phyloP scores from a whole-genome alignment of 768 basidiomycete genomes.

The Pseudohyphozyma bogoriensis region DNA sequence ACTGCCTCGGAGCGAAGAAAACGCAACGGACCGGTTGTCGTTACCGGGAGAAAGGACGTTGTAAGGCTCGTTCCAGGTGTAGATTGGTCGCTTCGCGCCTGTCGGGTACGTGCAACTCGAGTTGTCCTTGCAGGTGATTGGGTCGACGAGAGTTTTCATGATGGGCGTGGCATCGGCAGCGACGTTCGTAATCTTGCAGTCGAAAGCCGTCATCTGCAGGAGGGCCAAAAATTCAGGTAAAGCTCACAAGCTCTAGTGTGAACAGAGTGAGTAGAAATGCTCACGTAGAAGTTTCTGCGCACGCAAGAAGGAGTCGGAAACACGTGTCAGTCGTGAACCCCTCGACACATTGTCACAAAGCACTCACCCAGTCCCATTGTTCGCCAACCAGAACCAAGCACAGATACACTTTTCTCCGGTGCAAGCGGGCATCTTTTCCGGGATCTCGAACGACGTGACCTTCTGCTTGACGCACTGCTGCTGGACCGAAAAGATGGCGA shows the following conservation, averaged over 20 bases:
- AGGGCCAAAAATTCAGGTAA: background rate
- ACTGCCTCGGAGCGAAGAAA: background rate
- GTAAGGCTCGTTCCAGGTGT: conserved; percentile 4
- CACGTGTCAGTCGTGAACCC: background rate
- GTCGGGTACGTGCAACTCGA: background rate
- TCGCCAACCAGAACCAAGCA: conserved; percentile 24
- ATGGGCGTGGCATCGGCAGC: background rate
- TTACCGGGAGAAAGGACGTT: background rate
- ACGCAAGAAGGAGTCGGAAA: background rate
- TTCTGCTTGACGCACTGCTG: conserved; percentile 31
- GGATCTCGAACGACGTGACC: conserved; percentile 31
- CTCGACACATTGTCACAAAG: background rate
- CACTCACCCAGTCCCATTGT: conserved; percentile 16
- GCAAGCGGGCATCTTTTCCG: conserved; percentile 33
- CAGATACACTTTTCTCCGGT: conserved; percentile 33
- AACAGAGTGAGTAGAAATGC: background rate
- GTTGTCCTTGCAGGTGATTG: conserved; percentile 19
- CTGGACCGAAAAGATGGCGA: conserved; percentile 33
- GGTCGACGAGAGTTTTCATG: conserved; percentile 16
- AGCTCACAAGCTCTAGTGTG: too few relatives aligned
- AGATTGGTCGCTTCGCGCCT: conserved; percentile 25
- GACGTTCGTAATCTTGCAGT: background rate
- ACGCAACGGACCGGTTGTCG: background rate
- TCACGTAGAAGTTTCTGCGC: background rate
- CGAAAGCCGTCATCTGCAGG: conserved; percentile 3